Conservation (phyloP, 2,329 filamentous ascomycete genomes). For the Ophiocordyceps camponoti-floridani region DNA sequence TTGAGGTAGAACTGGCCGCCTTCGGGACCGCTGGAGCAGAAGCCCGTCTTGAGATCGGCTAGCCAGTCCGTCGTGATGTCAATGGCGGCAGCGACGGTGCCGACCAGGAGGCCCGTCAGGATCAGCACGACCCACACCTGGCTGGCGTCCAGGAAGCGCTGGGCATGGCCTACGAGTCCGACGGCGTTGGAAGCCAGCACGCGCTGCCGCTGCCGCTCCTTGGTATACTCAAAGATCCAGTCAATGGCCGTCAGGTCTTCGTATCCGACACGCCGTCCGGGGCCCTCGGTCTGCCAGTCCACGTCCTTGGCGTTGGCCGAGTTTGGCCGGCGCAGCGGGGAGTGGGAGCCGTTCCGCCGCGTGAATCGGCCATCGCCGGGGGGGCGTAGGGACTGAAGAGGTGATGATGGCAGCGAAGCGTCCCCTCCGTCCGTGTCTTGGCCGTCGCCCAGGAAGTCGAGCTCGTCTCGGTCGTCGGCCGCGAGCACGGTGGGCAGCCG, state of each 20-base stretch:
- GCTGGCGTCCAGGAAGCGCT: conserved; percentile 66
- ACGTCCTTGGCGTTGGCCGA: conserved; percentile 24
- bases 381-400: conserved; percentile 23
- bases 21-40: conserved; percentile 71
- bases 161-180: conserved; percentile 55
- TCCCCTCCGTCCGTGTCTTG: conserved; percentile 16
- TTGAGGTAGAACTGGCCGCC: conserved; percentile 94
- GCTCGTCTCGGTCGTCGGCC: conserved; percentile 26
- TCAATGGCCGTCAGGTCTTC: conserved; percentile 95
- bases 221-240: conserved; percentile 98
- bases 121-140: conserved; percentile 98
- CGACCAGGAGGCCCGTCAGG: conserved; percentile 80
- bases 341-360: neutral
- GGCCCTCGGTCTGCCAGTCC: conserved; percentile 86
- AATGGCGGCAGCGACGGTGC: conserved; percentile 77
- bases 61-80: conserved; percentile 97
- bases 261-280: conserved; percentile 79
- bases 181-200: conserved; percentile 50
- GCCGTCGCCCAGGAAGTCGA: conserved; percentile 21
- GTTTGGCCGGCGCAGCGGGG: neutral
- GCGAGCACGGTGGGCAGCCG: conserved; percentile 9
- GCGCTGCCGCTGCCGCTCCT: conserved; percentile 79
- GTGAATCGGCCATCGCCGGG: neutral
- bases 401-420: conserved; percentile 23
- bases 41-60: conserved; percentile 82